phyloP scores from a whole-genome alignment of 192 early-diverging fungal species.

The Backusella parvicylindrica region DNA sequence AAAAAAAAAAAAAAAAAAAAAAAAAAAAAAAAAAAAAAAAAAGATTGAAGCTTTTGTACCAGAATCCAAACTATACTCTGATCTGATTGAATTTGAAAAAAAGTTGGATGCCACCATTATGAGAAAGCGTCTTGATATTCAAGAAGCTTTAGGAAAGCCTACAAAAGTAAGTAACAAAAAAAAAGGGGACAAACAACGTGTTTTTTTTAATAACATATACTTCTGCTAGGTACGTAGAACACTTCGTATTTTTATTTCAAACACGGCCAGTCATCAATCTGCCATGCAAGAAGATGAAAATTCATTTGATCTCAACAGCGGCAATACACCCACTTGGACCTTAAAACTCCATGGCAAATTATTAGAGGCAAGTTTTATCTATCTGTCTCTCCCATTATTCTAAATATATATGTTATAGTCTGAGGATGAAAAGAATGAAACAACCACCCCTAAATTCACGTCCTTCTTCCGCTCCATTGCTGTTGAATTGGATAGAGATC shows the following conservation, averaged over 20 bases:
- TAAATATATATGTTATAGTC: slow-evolving; percentile 34
- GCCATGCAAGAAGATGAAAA: slow-evolving; percentile 38
- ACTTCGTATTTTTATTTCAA: slow-evolving; percentile 87
- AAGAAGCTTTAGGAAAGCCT: slow-evolving; percentile 77
- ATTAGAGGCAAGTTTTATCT: slow-evolving; percentile 51
- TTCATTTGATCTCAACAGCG: slow-evolving; percentile 43
- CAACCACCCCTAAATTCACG: slow-evolving; percentile 75
- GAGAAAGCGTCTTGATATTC: slow-evolving; percentile 86
- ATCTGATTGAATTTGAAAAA: slow-evolving; percentile 86
- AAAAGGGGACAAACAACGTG: neutral
- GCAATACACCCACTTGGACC: slow-evolving; percentile 81
- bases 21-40: neutral
- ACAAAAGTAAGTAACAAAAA: slow-evolving; percentile 36
- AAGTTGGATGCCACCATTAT: slow-evolving; percentile 86
- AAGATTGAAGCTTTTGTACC: slow-evolving; percentile 90
- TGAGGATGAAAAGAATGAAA: slow-evolving; percentile 41
- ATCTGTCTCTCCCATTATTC: neutral
- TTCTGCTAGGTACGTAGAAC: slow-evolving; percentile 55
- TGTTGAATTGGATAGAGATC: slow-evolving; percentile 82
- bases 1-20: neutral
- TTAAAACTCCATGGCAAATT: slow-evolving; percentile 86
- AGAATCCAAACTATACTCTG: slow-evolving; percentile 85
- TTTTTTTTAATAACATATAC: neutral
- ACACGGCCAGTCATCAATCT: slow-evolving; percentile 77
- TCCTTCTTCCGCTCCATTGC: slow-evolving; percentile 79